Evolutionary conservation across 805 yeast species (phyloP).

Genomic region (Metschnikowia dekortorum): DNA sequence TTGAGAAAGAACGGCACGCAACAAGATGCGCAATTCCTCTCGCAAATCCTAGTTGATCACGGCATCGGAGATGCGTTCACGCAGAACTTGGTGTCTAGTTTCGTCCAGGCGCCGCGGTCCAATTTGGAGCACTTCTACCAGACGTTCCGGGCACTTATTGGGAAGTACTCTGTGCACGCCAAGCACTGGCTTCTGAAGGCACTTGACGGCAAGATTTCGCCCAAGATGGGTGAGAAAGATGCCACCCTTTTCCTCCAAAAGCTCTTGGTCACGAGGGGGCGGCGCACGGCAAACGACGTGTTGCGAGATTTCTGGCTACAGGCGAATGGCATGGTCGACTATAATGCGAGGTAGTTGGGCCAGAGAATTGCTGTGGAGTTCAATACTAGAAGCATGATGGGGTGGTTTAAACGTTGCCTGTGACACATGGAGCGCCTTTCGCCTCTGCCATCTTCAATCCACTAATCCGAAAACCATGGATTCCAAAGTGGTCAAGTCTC

Average conservation of each 20-base stretch:
- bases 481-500: no score
- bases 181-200: conserved; percentile 22
- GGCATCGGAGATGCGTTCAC: conserved; percentile 25
- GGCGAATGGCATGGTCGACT: conserved; percentile 52
- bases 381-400: no score
- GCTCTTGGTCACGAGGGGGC: conserved; percentile 60
- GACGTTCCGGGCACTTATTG: conserved; percentile 44
- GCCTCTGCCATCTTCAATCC: no score
- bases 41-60: conserved; percentile 15
- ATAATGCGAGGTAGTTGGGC: conserved; percentile 7
- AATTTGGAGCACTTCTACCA: conserved; percentile 56
- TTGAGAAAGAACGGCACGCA: conserved; percentile 43
- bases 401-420: no score
- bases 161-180: conserved; percentile 44
- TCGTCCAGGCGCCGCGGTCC: conserved; percentile 50
- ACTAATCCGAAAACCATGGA: no score
- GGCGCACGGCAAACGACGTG: conserved; percentile 53
- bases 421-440: no score
- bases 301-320: conserved; percentile 64
- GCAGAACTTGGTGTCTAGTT: conserved; percentile 24
- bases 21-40: conserved; percentile 34
- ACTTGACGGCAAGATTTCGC: conserved; percentile 1
- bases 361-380: neutral
- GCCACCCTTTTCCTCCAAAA: conserved; percentile 45
- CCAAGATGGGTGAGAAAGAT: conserved; percentile 29